Evolutionary conservation across 108 stramenopile genomes (phyloP), one percentile per base, ranked within the genome.

Genomic region (Fistulifera pelliculosa): DNA sequence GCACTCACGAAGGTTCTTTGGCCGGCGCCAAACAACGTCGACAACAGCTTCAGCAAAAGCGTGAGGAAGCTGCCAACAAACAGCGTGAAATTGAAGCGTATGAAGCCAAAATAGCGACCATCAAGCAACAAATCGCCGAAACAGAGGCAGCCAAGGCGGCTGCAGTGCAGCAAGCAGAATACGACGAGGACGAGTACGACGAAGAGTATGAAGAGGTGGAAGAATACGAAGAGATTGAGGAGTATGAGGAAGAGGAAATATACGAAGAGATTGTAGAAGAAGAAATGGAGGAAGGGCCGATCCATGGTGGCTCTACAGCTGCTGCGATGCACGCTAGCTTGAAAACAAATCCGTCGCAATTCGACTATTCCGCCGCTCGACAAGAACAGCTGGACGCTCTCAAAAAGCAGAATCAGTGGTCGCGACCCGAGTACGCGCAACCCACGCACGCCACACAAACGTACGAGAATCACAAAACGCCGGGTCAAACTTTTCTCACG

Each of bases 221-320:
- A 45, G 21, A 19, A 19, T 45, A 45, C 44, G 44, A 45, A 17
- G 44, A 45, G 44, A 21, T 19, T 17, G 44, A 45, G 44, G 44
- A 45, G 21, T 35, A 35, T 35, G 31, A 35, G 31, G 31, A 35
- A 8, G 44, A 45, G 11, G 44, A 45, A 45, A 11, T n/a, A n/a
- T n/a, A n/a, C n/a, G n/a, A n/a, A n/a, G n/a, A n/a, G n/a, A n/a
- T n/a, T n/a, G n/a, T n/a, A n/a, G n/a, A n/a, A n/a, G n/a, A 45
- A 17, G 44, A 45, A 45, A 21, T 45, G 31, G 31, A 8, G 4
- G 44, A 45, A 45, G 16, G 19, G 4, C 44, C 44, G 4, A 45
- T 19, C 6, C 44, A 45, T 6, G 21, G 19, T 45, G 44, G 16
- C 44, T 17, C 44, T 4, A 19, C 44, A 11, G 3, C 44, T 3